Evolutionary conservation across 1,284 basidiomycete species (phyloP).

Genomic region (Trichosporon asahii): DNA sequence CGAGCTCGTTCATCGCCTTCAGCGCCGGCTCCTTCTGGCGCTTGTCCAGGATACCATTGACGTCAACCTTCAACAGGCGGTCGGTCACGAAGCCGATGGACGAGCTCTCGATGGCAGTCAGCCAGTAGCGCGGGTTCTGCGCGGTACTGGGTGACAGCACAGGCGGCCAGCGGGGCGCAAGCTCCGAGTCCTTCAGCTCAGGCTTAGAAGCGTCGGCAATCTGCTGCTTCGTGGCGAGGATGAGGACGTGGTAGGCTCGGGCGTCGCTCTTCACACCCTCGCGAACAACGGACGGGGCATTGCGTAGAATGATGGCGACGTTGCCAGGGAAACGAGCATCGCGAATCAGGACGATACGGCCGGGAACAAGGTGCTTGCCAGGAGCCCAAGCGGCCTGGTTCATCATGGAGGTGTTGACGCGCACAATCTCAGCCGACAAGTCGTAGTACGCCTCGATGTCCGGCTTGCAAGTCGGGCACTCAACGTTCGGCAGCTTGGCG

Average conservation of each 20-base stretch:
- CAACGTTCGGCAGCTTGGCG: conserved; percentile 63
- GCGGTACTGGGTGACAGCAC: conserved; percentile 55
- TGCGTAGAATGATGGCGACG: conserved; percentile 72
- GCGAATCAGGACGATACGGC: conserved; percentile 77
- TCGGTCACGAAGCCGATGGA: conserved; percentile 75
- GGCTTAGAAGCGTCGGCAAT: conserved; percentile 61
- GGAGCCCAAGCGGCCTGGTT: conserved; percentile 63
- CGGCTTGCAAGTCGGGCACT: conserved; percentile 64
- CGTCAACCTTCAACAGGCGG: conserved; percentile 70
- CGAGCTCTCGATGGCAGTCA: conserved; percentile 64
- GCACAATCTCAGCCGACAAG: conserved; percentile 63
- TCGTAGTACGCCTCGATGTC: conserved; percentile 80
- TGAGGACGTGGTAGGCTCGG: conserved; percentile 65
- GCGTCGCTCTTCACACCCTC: conserved; percentile 52
- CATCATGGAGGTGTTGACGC: conserved; percentile 65
- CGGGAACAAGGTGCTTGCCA: conserved; percentile 65
- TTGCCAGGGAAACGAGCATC: conserved; percentile 80
- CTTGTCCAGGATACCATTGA: conserved; percentile 54
- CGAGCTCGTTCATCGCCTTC: conserved; percentile 51
- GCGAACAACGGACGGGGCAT: conserved; percentile 57
- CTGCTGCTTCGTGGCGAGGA: conserved; percentile 65
- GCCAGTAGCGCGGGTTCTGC: conserved; percentile 65
- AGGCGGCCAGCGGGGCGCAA: conserved; percentile 75
- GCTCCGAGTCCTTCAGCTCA: conserved; percentile 60
- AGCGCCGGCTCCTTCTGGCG: conserved; percentile 58